Evolutionary conservation across 805 yeast genomes (phyloP), one percentile per base, ranked within the genome.

Genomic region (Zygoascus flipseniorum): DNA sequence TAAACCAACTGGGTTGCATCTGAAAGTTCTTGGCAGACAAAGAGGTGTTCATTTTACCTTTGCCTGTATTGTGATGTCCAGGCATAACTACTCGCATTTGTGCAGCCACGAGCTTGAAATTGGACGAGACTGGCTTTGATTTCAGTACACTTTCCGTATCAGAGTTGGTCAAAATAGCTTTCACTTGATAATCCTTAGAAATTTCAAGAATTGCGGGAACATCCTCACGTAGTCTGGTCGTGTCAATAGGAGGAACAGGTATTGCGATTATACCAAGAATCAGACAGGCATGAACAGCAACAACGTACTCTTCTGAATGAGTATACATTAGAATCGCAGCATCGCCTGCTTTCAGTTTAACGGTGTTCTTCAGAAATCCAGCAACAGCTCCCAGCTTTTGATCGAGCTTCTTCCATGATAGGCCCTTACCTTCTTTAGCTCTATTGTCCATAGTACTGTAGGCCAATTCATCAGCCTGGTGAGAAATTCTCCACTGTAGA

Each of bases 241-340:
- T 73, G 56, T 85, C 89, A 43, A 89, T 69, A 0, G 95, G 89
- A 9, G 82, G 72, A 65, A 89, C 67, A 0, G 95, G 93, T 14
- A 92, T 76, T 0, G 93, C 88, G 2, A 86, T 76, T 4, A 89
- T 64, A 54, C 97, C 96, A 51, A 89, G 78, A 53, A 84, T 69
- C 66, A 92, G 78, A 65, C 98, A 92, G 0, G 99, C 97, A 67
- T 83, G 81, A 0, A 89, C 74, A 1, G 95, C 88, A 31, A 88
- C 80, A 5, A 85, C 80, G 63, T 80, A 92, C 56, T 93, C 98
- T 54, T 90, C 96, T 0, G 89, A 81, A 47, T 92, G 78, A 0
- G 95, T 85, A 65, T 88, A 89, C 83, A 89, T 83, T 61, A 93
- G 71, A 2, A 89, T 75, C 2, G 89, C 92, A 57, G 76, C 73